Evolutionary conservation across 257 asterid genomes (phyloP).

Genomic region (Ajuga chamaepitys): DNA sequence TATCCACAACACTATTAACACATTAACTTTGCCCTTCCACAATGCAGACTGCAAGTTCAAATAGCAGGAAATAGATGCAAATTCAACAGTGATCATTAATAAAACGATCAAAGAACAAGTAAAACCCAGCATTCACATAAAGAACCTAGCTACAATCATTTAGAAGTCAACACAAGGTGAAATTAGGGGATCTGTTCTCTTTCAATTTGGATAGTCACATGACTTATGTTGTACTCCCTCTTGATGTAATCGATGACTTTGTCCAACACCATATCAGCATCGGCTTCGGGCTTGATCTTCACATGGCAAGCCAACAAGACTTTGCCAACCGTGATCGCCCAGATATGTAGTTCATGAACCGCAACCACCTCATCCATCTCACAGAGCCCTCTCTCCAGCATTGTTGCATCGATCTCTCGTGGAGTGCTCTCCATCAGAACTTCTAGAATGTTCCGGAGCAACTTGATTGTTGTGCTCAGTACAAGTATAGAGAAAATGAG

Average conservation of each 20-base stretch:
- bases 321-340: conserved; percentile 94
- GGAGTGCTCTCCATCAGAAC: conserved; percentile 98
- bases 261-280: conserved; percentile 76
- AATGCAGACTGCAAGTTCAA: no score
- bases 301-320: conserved; percentile 86
- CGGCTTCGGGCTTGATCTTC: conserved; percentile 61
- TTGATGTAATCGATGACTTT: conserved; percentile 62
- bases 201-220: conserved; percentile 85
- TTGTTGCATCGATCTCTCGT: conserved; percentile 68
- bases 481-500: conserved; percentile 65
- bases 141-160: no score
- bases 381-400: conserved; percentile 75
- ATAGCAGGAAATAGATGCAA: no score
- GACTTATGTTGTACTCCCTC: conserved; percentile 80
- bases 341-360: conserved; percentile 78
- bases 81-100: no score
- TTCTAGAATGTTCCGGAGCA: conserved; percentile 73
- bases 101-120: no score
- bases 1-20: no score
- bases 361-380: conserved; percentile 90
- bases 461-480: conserved; percentile 62
- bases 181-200: conserved; percentile 32
- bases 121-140: no score
- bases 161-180: not conserved
- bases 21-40: no score